Conservation (phyloP, 495 filamentous ascomycete species). For the Lepraria neglecta region DNA sequence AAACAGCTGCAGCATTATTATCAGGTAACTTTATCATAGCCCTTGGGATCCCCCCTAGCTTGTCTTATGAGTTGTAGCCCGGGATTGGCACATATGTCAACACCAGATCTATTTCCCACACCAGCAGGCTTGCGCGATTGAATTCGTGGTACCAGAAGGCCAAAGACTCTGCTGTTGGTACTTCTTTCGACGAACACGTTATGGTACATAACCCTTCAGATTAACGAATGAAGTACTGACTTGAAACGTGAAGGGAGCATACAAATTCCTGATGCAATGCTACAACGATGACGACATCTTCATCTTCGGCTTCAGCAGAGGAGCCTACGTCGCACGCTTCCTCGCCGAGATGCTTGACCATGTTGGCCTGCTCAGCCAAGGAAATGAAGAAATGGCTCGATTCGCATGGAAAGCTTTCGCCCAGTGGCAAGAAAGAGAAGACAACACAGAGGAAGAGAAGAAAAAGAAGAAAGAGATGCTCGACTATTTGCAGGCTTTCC, state of each 20-base stretch:
- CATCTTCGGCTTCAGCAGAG: constrained; percentile 80
- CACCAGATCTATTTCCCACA: constrained; percentile 60
- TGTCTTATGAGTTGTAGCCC: constrained; percentile 46
- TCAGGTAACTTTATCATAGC: constrained; percentile 34
- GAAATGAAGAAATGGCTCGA: constrained; percentile 80
- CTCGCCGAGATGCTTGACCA: constrained; percentile 83
- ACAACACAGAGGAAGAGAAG: constrained; percentile 48
- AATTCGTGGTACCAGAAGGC: constrained; percentile 74
- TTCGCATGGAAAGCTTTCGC: constrained; percentile 89
- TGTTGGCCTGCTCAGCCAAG: constrained; percentile 68
- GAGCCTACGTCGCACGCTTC: constrained; percentile 82
- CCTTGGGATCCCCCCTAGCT: constrained; percentile 27
- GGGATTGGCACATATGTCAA: constrained; percentile 79
- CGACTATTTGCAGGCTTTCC: constrained; percentile 72
- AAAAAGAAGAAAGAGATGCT: constrained; percentile 62
- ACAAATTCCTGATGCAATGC: constrained; percentile 84
- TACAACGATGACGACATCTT: constrained; percentile 76
- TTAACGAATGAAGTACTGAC: background rate
- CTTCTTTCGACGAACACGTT: constrained; percentile 70
- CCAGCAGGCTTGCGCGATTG: constrained; percentile 54
- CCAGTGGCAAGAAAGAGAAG: constrained; percentile 69
- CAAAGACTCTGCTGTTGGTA: constrained; percentile 78
- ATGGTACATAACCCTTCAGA: constrained; percentile 15
- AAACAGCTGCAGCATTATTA: constrained; percentile 50
- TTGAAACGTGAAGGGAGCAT: constrained; percentile 58